Conservation (phyloP, 306 rosid species). For the Trifolium repens region DNA sequence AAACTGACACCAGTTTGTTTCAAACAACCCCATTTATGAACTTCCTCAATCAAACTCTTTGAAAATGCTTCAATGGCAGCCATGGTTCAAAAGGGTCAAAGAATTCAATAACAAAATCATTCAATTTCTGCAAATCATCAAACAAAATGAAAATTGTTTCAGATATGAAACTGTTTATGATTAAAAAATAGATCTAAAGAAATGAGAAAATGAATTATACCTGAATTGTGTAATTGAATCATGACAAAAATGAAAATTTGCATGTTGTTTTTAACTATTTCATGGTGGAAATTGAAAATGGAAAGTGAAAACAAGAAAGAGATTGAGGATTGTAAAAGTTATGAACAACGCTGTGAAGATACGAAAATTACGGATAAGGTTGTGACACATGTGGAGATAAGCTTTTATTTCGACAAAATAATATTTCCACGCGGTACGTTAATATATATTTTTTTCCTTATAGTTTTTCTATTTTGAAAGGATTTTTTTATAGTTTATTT, state of each 20-base stretch:
- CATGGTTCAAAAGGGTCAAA: slow-evolving; percentile 40
- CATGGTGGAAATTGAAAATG: not conserved
- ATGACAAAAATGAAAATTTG: not conserved
- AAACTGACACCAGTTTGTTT: slow-evolving; percentile 84
- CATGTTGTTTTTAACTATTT: not conserved
- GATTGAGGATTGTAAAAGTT: not conserved
- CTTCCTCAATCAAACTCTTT: slow-evolving; percentile 70
- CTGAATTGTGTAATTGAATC: not conserved
- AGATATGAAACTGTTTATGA: not conserved
- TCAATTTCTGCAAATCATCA: not conserved
- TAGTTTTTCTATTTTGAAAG: no score
- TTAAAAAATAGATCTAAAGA: not conserved
- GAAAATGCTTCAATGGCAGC: slow-evolving; percentile 69
- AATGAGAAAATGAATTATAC: not conserved
- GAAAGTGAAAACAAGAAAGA: not conserved
- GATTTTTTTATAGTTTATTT: no score
- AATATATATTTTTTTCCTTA: no score
- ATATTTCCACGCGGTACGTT: no score
- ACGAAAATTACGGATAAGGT: slow-evolving; percentile 1
- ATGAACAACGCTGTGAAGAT: not conserved
- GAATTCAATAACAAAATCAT: not conserved
- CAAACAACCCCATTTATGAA: slow-evolving; percentile 80
- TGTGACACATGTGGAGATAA: not conserved
- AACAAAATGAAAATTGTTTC: not conserved
- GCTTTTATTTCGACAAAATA: not conserved